Base-by-base conservation (phyloP, 169 alveolate species). In the Babesia ovis region DNA sequence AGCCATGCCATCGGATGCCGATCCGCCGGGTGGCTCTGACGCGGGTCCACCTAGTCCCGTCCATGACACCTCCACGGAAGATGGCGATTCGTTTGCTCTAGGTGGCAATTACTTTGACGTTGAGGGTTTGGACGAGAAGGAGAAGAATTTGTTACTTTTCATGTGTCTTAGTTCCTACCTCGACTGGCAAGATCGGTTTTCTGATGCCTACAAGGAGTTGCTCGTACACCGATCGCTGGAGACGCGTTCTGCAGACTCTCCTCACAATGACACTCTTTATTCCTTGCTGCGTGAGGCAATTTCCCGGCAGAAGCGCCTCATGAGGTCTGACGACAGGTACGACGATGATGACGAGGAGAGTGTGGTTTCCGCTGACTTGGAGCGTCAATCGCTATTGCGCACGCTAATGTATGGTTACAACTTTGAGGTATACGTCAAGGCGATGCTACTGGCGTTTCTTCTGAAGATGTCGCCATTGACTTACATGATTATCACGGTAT, bases 101-200 rank as follows among this genome's bases (percentile, higher is more conserved):
- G 42, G 37, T 18, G 8, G 22, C 3, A 39, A 22, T 25, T 51
- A 56, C 48, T 56, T 73, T 62, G 67, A 59, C 46, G 67, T 60
- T 22, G 68, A 73, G 31, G 85, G 54, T 23, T 74, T 79, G 57
- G 61, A 56, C 31, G 70, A 70, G 41, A 67, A 79, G 25, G 64
- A 58, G 25, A 34, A 51, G 48, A 64, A 74, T 22, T 42, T 79
- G 77, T 55, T 79, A 25, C 31, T 79, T 18, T 43, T 79, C 46
- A 43, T 79, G 77, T 69, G 61, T 25, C 46, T 69, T 43, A 56
- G 55, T 41, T 42, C 77, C 31, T 79, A 51, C 70, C 31, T 64
- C 31, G 86, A 79, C 39, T 53, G 69, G 83, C 86, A 79, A 37
- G 72, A 79, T 23, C 70, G 70, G 32, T 79, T 68, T 57, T 23